Evolutionary conservation across 257 asterid genomes (phyloP).

Genomic region (Rhazya stricta): DNA sequence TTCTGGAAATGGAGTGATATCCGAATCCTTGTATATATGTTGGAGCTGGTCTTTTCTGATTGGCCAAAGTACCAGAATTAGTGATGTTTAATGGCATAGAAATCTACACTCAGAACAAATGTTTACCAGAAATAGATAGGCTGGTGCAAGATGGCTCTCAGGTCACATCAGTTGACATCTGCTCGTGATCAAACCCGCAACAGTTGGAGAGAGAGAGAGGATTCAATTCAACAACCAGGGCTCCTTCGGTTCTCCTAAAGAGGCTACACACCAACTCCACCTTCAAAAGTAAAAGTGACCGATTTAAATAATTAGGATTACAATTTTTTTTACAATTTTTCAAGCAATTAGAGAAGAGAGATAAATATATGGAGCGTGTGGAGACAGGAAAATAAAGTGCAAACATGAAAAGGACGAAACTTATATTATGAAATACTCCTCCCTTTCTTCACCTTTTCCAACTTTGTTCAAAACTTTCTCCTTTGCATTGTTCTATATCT

Average conservation of each 20-base stretch:
- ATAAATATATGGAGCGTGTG: slow-evolving; percentile 26
- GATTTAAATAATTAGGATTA: background rate
- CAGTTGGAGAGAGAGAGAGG: background rate
- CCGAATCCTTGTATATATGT: background rate
- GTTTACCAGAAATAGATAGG: background rate
- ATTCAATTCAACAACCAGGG: slow-evolving; percentile 23
- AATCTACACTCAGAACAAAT: background rate
- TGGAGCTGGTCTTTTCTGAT: background rate
- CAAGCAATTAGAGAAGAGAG: background rate
- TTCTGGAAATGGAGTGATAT: background rate
- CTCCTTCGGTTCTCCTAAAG: slow-evolving; percentile 23
- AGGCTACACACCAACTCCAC: slow-evolving; percentile 33
- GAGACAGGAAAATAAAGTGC: slow-evolving; percentile 24
- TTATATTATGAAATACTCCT: slow-evolving; percentile 1
- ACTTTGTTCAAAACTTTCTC: background rate
- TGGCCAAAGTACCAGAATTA: background rate
- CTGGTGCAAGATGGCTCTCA: background rate
- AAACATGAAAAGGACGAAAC: slow-evolving; percentile 14
- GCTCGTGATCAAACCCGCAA: slow-evolving; percentile 21
- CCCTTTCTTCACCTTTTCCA: background rate
- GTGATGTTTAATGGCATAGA: no score
- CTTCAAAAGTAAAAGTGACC: slow-evolving; percentile 22
- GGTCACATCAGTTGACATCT: slow-evolving; percentile 23
- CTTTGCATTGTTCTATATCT: background rate
- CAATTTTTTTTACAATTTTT: slow-evolving; percentile 1